Evolutionary conservation across 1,139 yeast genomes (phyloP).

Genomic region (Yamadazyma conglobata): DNA sequence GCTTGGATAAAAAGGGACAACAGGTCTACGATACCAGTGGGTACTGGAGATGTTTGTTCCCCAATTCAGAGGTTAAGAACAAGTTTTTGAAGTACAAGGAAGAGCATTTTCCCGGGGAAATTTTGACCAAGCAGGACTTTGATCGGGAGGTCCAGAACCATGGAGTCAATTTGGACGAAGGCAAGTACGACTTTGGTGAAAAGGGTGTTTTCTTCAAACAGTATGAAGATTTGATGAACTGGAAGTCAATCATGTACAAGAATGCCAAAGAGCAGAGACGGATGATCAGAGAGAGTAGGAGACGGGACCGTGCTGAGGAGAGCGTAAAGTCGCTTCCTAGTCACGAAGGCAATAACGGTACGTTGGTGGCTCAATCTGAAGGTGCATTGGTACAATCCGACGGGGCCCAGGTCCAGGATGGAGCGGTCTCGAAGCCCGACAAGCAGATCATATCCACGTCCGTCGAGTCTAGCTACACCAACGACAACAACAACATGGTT

Average conservation of each 20-base stretch:
- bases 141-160: conserved; percentile 19
- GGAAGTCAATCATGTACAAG: conserved; percentile 59
- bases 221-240: conserved; percentile 61
- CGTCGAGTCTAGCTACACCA: conserved; percentile 42
- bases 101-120: conserved; percentile 22
- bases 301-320: conserved; percentile 3
- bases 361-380: too few relatives aligned
- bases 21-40: conserved; percentile 80
- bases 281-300: conserved; percentile 4
- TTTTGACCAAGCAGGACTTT: conserved; percentile 53
- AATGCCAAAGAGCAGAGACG: conserved; percentile 29
- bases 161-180: conserved; percentile 11
- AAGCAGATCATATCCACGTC: conserved; percentile 50
- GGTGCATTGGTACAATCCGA: too few relatives aligned
- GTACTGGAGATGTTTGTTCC: conserved; percentile 85
- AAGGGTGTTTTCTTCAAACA: conserved; percentile 51
- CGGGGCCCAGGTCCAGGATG: too few relatives aligned
- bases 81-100: conserved; percentile 29
- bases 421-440: conserved; percentile 14
- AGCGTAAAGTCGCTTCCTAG: conserved; percentile 4
- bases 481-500: conserved; percentile 52
- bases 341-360: too few relatives aligned
- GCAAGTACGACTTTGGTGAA: conserved; percentile 34
- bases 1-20: conserved; percentile 61
- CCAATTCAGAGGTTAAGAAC: conserved; percentile 46